phyloP scores from a whole-genome alignment of 148 eudicot species.

The Camellia japonica region DNA sequence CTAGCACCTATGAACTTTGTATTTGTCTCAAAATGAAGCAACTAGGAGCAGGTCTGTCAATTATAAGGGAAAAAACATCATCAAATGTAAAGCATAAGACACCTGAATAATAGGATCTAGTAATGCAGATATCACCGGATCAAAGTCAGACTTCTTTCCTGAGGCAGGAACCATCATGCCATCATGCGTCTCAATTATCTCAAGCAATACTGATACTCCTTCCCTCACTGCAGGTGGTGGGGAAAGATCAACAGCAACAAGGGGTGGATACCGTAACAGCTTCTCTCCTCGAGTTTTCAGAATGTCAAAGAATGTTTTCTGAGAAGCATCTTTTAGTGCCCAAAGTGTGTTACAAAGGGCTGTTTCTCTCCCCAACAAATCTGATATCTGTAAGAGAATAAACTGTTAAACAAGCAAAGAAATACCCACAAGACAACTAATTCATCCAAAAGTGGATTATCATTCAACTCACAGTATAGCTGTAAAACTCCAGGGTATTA shows the following conservation, averaged over 20 bases:
- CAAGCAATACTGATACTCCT: slow-evolving; percentile 84
- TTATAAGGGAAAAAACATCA: neutral
- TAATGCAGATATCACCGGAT: too few species aligned
- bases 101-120: too few species aligned
- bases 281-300: slow-evolving; percentile 91
- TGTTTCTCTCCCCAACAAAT: slow-evolving; percentile 86
- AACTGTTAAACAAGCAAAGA: too few species aligned
- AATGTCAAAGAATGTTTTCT: slow-evolving; percentile 89
- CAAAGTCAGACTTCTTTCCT: slow-evolving; percentile 14
- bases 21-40: too few species aligned
- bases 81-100: neutral
- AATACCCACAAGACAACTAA: too few species aligned
- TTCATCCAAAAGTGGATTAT: too few species aligned
- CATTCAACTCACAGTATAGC: too few species aligned
- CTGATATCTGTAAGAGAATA: slow-evolving; percentile 9
- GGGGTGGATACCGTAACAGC: slow-evolving; percentile 86
- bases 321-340: slow-evolving; percentile 91
- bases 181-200: slow-evolving; percentile 78
- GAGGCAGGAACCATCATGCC: slow-evolving; percentile 95
- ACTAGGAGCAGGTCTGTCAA: neutral
- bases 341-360: slow-evolving; percentile 87
- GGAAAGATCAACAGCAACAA: slow-evolving; percentile 90
- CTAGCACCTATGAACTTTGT: too few species aligned
- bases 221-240: slow-evolving; percentile 91
- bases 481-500: too few species aligned